Base-by-base conservation (phyloP, 345 rosid species). In the Aurinia saxatilis region DNA sequence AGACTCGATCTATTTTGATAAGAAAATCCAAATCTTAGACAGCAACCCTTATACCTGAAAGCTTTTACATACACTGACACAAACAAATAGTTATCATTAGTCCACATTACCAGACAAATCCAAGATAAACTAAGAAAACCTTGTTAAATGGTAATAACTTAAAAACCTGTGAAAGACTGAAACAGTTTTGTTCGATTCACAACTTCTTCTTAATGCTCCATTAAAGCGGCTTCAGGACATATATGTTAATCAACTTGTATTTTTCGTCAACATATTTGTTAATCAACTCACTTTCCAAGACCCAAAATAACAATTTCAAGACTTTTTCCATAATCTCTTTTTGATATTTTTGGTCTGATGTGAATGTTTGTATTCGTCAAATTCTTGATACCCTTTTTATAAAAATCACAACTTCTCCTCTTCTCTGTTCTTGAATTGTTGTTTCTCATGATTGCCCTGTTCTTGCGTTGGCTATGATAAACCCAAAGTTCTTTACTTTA, bases 181-280 rank as follows among this genome's bases (percentile, higher is more conserved):
- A n/a, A n/a, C n/a, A 54, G 31, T 16, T 59, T 13, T 21, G 31
- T 62, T 44, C 47, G 68, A 46, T 53, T 38, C 50, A 62, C 2
- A 8, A 16, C n/a, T 54, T 17, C 21, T 19, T 35, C 45, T 80
- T 77, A 88, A 29, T 80, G 84, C 56, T 88, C 91, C 91, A 88
- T 83, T 75, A 88, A 71, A 25, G 96, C 92, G 0, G 79, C 73
- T 71, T 88, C 96, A 2, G 88, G n/a, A n/a, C n/a, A n/a, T n/a
- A n/a, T n/a, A n/a, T 50, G 57, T 30, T 53, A 40, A 61, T 13
- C 73, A 61, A 63, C 68, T 61, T 18, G 7, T 14, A 16, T 13
- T 33, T n/a, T 36, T 42, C 17, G 68, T 69, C 68, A 61, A 69
- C 67, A 61, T 5, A 54, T 69, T 60, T 46, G 77, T 63, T 68